Base-by-base conservation (phyloP, 2,329 filamentous ascomycete genomes). In the Colletotrichum brevisporum region DNA sequence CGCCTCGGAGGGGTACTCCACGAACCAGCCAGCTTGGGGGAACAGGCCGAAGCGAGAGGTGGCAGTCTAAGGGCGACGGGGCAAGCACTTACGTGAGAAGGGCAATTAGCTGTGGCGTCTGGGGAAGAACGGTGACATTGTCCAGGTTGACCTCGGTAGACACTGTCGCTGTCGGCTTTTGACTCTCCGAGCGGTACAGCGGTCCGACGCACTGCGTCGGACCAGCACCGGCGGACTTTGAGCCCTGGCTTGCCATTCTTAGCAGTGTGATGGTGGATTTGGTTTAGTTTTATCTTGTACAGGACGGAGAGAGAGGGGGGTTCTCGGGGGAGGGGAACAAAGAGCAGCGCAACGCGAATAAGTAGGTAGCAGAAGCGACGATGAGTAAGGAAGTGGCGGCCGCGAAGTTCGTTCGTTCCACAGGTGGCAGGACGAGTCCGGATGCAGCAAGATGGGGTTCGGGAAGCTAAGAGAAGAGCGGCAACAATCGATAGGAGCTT, bases 71-170 rank as follows among this genome's bases (percentile, higher is more conserved):
- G 41, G 10, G 16, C 13, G 16, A 15, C 15, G 41, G 41, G 39
- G 66, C 59, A 63, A 74, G 73, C 71, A 76, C 94, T 86, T 90
- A 98, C 96, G 96, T 98, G 82, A 99, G 88, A 73, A 99, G 89
- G 73, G 96, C 95, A 83, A 99, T 99, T 73, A 99, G 89, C 85
- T 99, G 96, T 56, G 96, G 95, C 12, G 96, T 98, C 83, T 98
- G 96, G 36, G 93, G 89, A 53, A 99, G 86, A 73, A 97, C 92
- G 78, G 94, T 92, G 73, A 99, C 94, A 84, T 97, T 98, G 71
- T 94, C 91, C 76, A 94, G 91, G 52, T 90, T 83, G 47, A 98
- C 90, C 69, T 90, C 88, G 65, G 91, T 95, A 13, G 96, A 99
- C 50, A 98, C 92, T 3, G 95, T 98, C 13, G 94, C 94, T 67